These are phyloP conservation scores for Camellia lanceoleosa DNA, from an alignment of 148 eudicot genomes.

Conservation along the genomic window DNA sequence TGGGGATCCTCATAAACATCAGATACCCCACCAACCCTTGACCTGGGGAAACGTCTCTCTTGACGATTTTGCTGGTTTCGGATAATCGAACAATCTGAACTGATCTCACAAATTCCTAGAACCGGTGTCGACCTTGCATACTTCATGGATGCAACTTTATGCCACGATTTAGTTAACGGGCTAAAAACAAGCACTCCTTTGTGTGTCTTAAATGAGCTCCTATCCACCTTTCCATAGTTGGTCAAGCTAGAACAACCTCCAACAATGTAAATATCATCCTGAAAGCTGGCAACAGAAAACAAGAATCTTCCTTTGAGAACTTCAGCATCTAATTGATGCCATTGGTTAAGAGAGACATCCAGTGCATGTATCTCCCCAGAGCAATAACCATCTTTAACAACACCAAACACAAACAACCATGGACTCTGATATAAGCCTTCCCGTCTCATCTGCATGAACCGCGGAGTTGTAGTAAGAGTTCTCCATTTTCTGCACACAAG, in stretches of 20 bases:
- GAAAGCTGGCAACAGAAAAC: constrained; percentile 71
- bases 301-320: constrained; percentile 78
- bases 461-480: constrained; percentile 56
- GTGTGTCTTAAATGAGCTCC: constrained; percentile 83
- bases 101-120: constrained; percentile 70
- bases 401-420: constrained; percentile 78
- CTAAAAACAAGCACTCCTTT: constrained; percentile 73
- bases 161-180: constrained; percentile 76
- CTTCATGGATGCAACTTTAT: constrained; percentile 78
- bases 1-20: constrained; percentile 98
- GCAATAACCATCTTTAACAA: constrained; percentile 81
- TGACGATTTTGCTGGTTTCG: constrained; percentile 57
- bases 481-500: constrained; percentile 97
- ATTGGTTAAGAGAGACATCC: constrained; percentile 65
- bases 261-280: constrained; percentile 69
- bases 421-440: constrained; percentile 71
- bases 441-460: constrained; percentile 76
- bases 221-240: constrained; percentile 75
- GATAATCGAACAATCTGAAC: constrained; percentile 43
- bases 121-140: constrained; percentile 78
- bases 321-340: constrained; percentile 70
- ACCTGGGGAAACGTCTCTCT: constrained; percentile 64
- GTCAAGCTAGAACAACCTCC: constrained; percentile 93
- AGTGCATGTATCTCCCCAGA: constrained; percentile 86
- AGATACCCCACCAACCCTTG: constrained; percentile 74